Evolutionary conservation across 768 basidiomycete genomes (phyloP), one percentile per base, ranked within the genome.

Genomic region (Collybia nuda): DNA sequence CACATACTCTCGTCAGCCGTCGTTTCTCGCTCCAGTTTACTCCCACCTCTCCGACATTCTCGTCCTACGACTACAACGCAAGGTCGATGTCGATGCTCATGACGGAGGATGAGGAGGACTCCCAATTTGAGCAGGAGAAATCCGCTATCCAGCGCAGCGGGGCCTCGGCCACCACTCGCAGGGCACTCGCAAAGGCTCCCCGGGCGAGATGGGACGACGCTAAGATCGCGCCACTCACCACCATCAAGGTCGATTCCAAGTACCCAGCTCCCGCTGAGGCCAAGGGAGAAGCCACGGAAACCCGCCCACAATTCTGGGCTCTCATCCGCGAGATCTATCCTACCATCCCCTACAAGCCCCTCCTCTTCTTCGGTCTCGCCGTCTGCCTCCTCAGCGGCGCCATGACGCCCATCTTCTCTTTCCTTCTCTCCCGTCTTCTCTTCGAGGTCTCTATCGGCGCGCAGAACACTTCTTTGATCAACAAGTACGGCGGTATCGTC

Each of bases 341-440:
- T 2, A 82, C 81, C 0, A 70, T 97, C 22, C 93, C 94, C 0
- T 64, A 79, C 62, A 97, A 95, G 60, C 74, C 76, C 3, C 55
- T 90, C 38, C 66, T 97, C 52, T 59, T 83, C 62, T 23, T 90
- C 46, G 94, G 94, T 15, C 72, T 96, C 21, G 2, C 84, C 50
- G 61, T 80, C n/a, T 86, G 86, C 50, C 55, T 93, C 37, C 66
- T 80, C 47, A 88, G 84, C 56, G 96, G 97, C 18, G 79, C 89
- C 2, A 83, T 89, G 75, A 97, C 93, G 0, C 96, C 97, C 2
- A 51, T 98, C 40, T 99, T 98, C 77, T 94, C 96, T 1, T 92
- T 79, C 74, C 79, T 94, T 55, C 84, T 97, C 59, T 90, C 93
- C 7, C 78, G 78, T 6, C 79, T 98, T 12, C 78, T 96, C 48